Evolutionary conservation across 2,329 filamentous ascomycete genomes (phyloP), one percentile per base, ranked within the genome.

Genomic region (Aspergillus sp.): DNA sequence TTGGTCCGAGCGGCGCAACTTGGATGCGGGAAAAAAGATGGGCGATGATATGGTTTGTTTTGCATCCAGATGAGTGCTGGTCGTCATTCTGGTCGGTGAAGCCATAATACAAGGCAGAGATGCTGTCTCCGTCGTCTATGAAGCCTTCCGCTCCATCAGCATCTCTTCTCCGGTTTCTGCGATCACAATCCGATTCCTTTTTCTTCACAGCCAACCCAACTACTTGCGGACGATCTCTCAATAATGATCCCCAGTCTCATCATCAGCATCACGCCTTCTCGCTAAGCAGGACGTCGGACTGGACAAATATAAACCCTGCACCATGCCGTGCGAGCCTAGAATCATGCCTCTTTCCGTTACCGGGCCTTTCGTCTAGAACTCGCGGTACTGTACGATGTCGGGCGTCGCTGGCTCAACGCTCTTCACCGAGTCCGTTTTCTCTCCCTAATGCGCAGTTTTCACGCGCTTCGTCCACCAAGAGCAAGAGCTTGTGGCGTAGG

Each of bases 101-200:
- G 59, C 56, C 45, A 53, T 55, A 49, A 36, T 36, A 36, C 23
- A 61, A 57, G 59, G 48, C 60, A 70, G 75, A 74, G 67, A 79
- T 79, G 77, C 70, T 78, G 66, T 71, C 74, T 63, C 66, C 70
- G 57, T 62, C 72, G 49, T 61, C 69, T 45, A 59, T 75, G 58
- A 76, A 73, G 67, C 69, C 75, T 47, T 73, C 71, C 55, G 79
- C 75, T 65, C 85, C 85, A 51, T 87, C 85, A 56, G 72, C 77
- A 59, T 77, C 76, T 47, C 84, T 94, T 19, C 81, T 95, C 64
- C 87, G 87, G 67, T 94, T 91, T 74, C 82, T 95, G 64, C 87
- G 87, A 66, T 85, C 82, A 57, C 91, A 93, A 74, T 87, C 89
- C 65, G 84, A 90, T 67, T 80, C 81, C 49, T 80, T 78, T 63